phyloP scores from a whole-genome alignment of 2,329 filamentous ascomycete genomes.

The Metarhizium humberi region DNA sequence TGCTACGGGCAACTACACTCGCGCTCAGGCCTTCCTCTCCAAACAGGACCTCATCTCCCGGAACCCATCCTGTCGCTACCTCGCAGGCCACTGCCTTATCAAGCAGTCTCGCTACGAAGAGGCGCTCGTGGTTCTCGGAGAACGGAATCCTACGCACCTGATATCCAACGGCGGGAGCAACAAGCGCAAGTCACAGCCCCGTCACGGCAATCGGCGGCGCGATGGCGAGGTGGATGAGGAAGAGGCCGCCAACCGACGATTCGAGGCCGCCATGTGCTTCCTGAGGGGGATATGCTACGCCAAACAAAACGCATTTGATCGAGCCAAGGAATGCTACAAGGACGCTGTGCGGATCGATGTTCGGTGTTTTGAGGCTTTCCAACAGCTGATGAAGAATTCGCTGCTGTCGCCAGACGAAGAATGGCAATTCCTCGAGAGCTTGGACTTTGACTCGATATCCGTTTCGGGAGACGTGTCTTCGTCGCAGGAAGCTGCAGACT shows the following conservation, averaged over 20 bases:
- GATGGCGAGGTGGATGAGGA: conserved; percentile 43
- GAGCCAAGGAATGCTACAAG: conserved; percentile 97
- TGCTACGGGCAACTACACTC: conserved; percentile 86
- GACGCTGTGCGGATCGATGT: conserved; percentile 94
- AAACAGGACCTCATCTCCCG: conserved; percentile 73
- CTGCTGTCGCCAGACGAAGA: conserved; percentile 85
- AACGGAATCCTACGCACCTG: conserved; percentile 87
- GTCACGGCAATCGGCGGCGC: conserved; percentile 21
- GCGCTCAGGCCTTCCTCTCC: conserved; percentile 77
- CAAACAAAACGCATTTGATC: conserved; percentile 94
- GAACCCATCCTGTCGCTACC: conserved; percentile 82
- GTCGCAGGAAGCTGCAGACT: conserved; percentile 82
- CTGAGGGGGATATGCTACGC: conserved; percentile 88
- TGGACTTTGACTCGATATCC: conserved; percentile 80
- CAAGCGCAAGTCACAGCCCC: conserved; percentile 28
- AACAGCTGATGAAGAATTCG: conserved; percentile 94
- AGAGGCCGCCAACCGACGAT: conserved; percentile 66
- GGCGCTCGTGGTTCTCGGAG: conserved; percentile 75
- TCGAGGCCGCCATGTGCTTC: conserved; percentile 97
- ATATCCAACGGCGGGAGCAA: conserved; percentile 46
- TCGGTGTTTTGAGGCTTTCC: conserved; percentile 96
- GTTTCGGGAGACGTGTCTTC: conserved; percentile 54
- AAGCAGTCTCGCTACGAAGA: conserved; percentile 88
- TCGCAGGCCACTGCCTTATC: conserved; percentile 88
- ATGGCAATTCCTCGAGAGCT: conserved; percentile 76